Base-by-base conservation (phyloP, 2,329 filamentous ascomycete genomes). In the Aspergillus arachidicola region DNA sequence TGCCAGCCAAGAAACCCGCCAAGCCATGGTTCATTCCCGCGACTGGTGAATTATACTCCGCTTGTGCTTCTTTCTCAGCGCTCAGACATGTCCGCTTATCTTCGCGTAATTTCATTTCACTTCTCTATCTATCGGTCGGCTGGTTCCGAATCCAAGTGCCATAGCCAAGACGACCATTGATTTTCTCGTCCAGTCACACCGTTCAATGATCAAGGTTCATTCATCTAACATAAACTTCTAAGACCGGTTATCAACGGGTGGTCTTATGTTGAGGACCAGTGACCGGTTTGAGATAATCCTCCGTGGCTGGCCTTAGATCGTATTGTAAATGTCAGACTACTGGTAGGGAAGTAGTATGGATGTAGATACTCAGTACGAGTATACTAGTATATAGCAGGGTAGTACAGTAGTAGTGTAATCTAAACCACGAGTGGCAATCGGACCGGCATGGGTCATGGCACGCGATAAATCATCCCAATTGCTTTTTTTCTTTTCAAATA, bases 1-100 rank as follows among this genome's bases (percentile, higher is more conserved):
- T 68, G 48, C 69, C 69, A 67, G 70, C 70, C 71, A 72, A 72
- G 68, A 12, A 30, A 32, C n/a, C 38, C 2, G 41, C 56, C 58
- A 62, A 66, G 66, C 34, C 14, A 46, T 51, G 48, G 45, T 48
- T 30, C 28, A 54, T 21, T 36, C 19, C 51, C 60, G 61, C 59
- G 45, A 56, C 54, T 56, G 59, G 38, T 59, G 50, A 58, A 53
- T 51, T 68, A 59, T 19, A 60, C 61, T 58, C 62, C 59, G 38
- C 19, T 21, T 10, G 28, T 34, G 26, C 41, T 19, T 50, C 26
- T 23, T 50, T 32, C 19, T 53, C 50, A 2, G 30, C 50, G 50
- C 28, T 53, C 50, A 53, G 50, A 34, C 50, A 21, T 10, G 16
- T n/a, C 51, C 30, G 51, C 51, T 54, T 54, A 54, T 54, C 51